Percentiles rank a stretch among this genome's conserved stretches.
These are phyloP conservation scores for Penicillium canariense DNA, from an alignment of 495 filamentous ascomycete genomes.

Conservation along the genomic window DNA sequence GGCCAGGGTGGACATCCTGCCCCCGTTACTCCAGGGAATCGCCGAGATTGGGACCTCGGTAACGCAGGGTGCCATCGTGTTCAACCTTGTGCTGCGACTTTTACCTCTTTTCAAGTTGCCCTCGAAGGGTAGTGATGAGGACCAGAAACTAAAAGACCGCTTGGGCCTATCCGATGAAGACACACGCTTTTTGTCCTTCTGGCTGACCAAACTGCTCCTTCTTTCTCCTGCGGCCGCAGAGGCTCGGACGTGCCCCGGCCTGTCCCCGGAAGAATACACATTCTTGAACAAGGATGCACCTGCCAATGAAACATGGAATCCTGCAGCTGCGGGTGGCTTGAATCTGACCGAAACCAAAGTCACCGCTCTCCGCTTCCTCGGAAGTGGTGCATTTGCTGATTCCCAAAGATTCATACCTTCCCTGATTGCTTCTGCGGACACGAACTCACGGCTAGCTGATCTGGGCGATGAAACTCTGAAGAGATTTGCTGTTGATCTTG, in stretches of 20 bases:
- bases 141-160: conserved; percentile 60
- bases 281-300: conserved; percentile 62
- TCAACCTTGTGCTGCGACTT: conserved; percentile 78
- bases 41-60: conserved; percentile 59
- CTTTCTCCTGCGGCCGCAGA: conserved; percentile 49
- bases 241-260: conserved; percentile 59
- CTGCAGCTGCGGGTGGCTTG: conserved; percentile 56
- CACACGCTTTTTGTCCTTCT: conserved; percentile 68
- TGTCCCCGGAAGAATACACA: conserved; percentile 65
- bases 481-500: conserved; percentile 62
- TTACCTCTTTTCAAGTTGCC: conserved; percentile 72
- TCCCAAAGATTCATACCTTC: conserved; percentile 78
- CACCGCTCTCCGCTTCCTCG: conserved; percentile 64
- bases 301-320: conserved; percentile 68
- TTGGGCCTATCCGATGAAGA: conserved; percentile 70
- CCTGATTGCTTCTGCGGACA: conserved; percentile 75
- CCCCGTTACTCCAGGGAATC: conserved; percentile 70
- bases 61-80: conserved; percentile 68
- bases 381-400: conserved; percentile 81
- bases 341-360: conserved; percentile 66
- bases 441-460: conserved; percentile 76
- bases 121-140: conserved; percentile 71
- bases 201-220: conserved; percentile 78
- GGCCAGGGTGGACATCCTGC: conserved; percentile 67
- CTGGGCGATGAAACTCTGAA: conserved; percentile 84